phyloP scores from a whole-genome alignment of 345 rosid genomes.

The Gossypium raimondii region DNA sequence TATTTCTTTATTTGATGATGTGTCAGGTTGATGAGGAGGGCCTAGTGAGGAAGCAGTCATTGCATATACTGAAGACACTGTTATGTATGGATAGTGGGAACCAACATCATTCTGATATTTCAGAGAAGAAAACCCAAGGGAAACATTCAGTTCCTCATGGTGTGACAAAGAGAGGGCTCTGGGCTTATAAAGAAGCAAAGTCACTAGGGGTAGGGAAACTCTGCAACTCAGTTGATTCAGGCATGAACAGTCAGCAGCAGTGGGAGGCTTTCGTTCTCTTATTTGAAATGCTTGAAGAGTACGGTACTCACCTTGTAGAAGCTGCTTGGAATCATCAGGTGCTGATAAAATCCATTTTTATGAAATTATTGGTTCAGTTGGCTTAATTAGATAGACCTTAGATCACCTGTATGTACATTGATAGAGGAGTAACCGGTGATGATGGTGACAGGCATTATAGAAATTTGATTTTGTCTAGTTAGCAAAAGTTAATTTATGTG shows the following conservation, averaged over 20 bases:
- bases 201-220: constrained; percentile 76
- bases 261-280: constrained; percentile 90
- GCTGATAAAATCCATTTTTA: constrained; percentile 6
- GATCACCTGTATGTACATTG: background rate
- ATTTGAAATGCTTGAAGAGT: constrained; percentile 94
- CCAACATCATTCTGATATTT: constrained; percentile 21
- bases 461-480: background rate
- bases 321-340: constrained; percentile 99
- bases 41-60: constrained; percentile 81
- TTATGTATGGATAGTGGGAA: constrained; percentile 40
- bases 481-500: background rate
- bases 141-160: constrained; percentile 39
- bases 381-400: background rate
- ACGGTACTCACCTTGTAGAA: constrained; percentile 91
- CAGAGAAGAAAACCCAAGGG: constrained; percentile 35
- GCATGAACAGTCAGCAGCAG: constrained; percentile 45
- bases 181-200: constrained; percentile 90
- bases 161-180: constrained; percentile 67
- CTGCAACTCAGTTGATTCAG: constrained; percentile 43
- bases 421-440: background rate
- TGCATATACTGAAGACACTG: constrained; percentile 63
- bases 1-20: constrained; percentile 12
- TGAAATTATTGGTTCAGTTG: constrained; percentile 5
- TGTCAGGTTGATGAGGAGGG: constrained; percentile 76
- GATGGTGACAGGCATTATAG: background rate